These are phyloP conservation scores for Discostella stelligera DNA, from an alignment of 352 stramenopile genomes.

Conservation along the genomic window DNA sequence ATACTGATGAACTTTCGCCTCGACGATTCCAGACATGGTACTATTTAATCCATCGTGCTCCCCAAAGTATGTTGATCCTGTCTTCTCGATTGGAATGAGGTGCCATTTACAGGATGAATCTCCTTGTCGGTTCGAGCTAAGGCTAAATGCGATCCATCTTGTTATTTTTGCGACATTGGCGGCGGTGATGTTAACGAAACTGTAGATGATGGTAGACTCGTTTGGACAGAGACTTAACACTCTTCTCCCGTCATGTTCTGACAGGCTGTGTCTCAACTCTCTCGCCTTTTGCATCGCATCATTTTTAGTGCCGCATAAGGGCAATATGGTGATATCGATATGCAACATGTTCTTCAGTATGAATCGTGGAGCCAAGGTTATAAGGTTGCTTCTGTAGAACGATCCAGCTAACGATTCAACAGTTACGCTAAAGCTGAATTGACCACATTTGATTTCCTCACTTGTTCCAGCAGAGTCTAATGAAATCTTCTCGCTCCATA, in stretches of 20 bases:
- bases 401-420: conserved; percentile 43
- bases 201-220: conserved; percentile 37
- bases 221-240: conserved; percentile 17
- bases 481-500: conserved; percentile 40
- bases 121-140: conserved; percentile 15
- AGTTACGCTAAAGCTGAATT: conserved; percentile 30
- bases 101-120: conserved; percentile 33
- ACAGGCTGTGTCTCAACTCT: conserved; percentile 15
- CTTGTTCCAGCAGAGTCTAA: conserved; percentile 44
- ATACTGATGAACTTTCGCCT: conserved; percentile 42
- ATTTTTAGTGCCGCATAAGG: conserved; percentile 22
- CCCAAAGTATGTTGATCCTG: conserved; percentile 28
- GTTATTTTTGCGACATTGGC: conserved; percentile 11
- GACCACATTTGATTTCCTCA: conserved; percentile 40
- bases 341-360: conserved; percentile 50
- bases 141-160: conserved; percentile 33
- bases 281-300: conserved; percentile 28
- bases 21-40: conserved; percentile 38
- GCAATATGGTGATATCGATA: conserved; percentile 34
- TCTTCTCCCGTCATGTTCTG: conserved; percentile 7
- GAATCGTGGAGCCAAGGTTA: conserved; percentile 43
- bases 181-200: conserved; percentile 24
- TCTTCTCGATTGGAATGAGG: conserved; percentile 25
- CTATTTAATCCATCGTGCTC: conserved; percentile 43
- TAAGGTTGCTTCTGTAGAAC: conserved; percentile 46